Evolutionary conservation across 139 green algal genomes (phyloP).

Genomic region (Chlorella sp.): DNA sequence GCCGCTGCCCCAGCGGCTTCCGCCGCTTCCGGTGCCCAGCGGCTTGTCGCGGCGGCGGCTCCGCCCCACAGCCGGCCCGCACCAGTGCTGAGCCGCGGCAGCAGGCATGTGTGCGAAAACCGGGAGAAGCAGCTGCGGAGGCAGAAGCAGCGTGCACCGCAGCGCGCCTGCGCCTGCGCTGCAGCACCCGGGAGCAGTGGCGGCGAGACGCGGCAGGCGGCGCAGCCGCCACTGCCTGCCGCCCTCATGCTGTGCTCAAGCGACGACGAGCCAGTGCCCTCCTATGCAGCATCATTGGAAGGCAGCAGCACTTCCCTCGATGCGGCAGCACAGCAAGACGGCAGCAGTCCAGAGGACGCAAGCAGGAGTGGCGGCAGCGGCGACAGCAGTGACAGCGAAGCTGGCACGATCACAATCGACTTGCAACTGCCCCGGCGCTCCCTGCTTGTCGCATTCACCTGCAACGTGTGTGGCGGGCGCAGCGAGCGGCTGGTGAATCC

Average conservation of each 20-base stretch:
- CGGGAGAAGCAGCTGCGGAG: background rate
- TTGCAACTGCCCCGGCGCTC: constrained; percentile 49
- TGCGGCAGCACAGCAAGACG: background rate
- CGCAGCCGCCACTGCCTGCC: background rate
- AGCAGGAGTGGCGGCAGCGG: background rate
- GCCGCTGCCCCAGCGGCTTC: background rate
- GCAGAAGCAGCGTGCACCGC: background rate
- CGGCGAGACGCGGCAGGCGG: background rate
- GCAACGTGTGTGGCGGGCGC: constrained; percentile 40
- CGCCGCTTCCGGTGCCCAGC: background rate
- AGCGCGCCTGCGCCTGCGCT: background rate
- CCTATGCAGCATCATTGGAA: background rate
- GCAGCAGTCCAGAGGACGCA: background rate
- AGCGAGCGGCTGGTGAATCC: constrained; percentile 54
- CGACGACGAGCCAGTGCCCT: background rate
- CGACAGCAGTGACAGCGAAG: background rate
- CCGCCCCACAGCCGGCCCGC: background rate
- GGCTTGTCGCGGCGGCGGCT: background rate
- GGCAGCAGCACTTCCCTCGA: background rate
- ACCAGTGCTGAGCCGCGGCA: no score
- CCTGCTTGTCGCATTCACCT: constrained; percentile 43
- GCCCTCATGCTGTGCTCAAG: background rate
- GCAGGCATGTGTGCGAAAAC: background rate
- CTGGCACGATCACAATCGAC: constrained; percentile 27
- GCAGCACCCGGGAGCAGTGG: background rate